Evolutionary conservation across 2,329 filamentous ascomycete genomes (phyloP).

Genomic region (Penicillium sp.): DNA sequence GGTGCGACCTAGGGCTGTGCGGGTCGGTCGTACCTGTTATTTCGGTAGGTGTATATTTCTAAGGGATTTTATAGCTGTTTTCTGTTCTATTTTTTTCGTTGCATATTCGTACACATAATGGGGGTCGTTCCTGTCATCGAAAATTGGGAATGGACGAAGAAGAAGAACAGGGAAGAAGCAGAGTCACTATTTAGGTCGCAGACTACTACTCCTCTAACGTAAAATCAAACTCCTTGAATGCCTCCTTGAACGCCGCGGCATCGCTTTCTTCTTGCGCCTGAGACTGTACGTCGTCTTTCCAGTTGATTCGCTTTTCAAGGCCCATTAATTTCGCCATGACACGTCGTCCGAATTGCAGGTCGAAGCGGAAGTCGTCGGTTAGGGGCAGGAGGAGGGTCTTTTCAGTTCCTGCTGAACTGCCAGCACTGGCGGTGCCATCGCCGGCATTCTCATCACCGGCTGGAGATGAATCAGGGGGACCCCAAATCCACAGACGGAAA

Average conservation of each 20-base stretch:
- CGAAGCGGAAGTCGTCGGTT: constrained; percentile 74
- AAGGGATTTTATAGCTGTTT: too few species aligned
- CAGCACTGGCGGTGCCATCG: constrained; percentile 13
- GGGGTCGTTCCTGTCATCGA: too few species aligned
- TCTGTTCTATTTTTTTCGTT: too few species aligned
- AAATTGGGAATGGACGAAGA: too few species aligned
- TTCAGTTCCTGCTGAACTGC: constrained; percentile 43
- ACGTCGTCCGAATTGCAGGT: constrained; percentile 85
- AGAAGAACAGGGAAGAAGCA: too few species aligned
- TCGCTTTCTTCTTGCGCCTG: constrained; percentile 79
- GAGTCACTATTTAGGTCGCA: not conserved
- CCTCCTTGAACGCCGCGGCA: constrained; percentile 76
- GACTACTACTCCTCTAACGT: constrained; percentile 52
- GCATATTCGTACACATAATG: too few species aligned
- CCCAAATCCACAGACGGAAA: constrained; percentile 84
- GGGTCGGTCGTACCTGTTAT: too few species aligned
- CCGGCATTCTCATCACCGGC: constrained; percentile 8
- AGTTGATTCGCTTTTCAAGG: constrained; percentile 77
- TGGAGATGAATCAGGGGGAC: constrained; percentile 9
- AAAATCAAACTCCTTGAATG: constrained; percentile 89
- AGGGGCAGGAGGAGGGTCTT: constrained; percentile 77
- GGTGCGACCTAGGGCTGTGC: too few species aligned
- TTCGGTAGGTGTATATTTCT: too few species aligned
- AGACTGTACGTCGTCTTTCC: constrained; percentile 82
- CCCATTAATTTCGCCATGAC: constrained; percentile 87